Base-by-base conservation (phyloP, 345 rosid genomes). In the Pugionium dolabratum region DNA sequence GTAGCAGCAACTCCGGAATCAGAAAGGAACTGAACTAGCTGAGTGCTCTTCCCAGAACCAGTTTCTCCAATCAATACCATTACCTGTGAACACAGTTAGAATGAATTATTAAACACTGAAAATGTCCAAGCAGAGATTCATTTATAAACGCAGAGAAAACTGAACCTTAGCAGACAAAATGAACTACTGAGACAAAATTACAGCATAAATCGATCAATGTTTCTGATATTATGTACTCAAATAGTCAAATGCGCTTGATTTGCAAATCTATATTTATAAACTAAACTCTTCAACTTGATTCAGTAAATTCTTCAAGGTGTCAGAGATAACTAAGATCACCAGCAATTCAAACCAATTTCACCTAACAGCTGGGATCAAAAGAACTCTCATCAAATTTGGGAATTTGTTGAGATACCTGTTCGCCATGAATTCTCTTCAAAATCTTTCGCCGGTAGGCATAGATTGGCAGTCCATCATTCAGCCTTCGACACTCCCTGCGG, bases 1-100 rank as follows among this genome's bases (percentile, higher is more conserved):
- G 70, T 47, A 31, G 79, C 73, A 59, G 82, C 84, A 9, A 89
- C 57, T 35, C 89, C 91, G 26, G 98, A 87, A 79, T 92, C 98
- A 78, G 88, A 85, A 58, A 92, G 92, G 78, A 77, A 92, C 75
- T 92, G 98, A 68, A 82, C 91, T 77, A 92, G 54, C 79, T 92
- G 96, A 9, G 98, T 92, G 71, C 97, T 92, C 76, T 92, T 92
- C 34, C 98, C 98, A 5, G 95, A 92, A 70, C 98, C 98, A 33
- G 97, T 92, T 81, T 92, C 95, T 70, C 98, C 97, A 72, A 82
- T 79, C 85, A 92, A 79, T 5, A 92, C 91, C 71, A 54, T 79
- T 57, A 87, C 49, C 97, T 92, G 84, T 32, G 9, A 39, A 77
- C 44, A 68, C 55, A 48, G 6, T 9, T 7, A 36, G 8, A 62